phyloP scores from a whole-genome alignment of 441 rosid genomes.

The Dalechampia spathulata region DNA sequence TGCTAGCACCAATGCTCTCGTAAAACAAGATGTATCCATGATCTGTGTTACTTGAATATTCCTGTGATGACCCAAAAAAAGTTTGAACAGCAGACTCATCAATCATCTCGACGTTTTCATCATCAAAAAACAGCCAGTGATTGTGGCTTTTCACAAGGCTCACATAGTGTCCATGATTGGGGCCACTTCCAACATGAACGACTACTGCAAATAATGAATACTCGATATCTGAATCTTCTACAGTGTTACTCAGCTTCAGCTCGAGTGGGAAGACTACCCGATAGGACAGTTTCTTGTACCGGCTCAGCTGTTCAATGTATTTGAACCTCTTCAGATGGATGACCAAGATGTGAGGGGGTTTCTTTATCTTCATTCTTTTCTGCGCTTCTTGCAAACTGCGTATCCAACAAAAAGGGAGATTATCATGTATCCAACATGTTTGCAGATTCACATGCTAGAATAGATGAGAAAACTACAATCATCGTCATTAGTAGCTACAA shows the following conservation, averaged over 20 bases:
- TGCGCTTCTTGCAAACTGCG: conserved; percentile 96
- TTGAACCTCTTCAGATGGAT: conserved; percentile 85
- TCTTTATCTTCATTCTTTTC: conserved; percentile 95
- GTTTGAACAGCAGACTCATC: conserved; percentile 91
- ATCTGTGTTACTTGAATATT: conserved; percentile 77
- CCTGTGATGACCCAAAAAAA: conserved; percentile 89
- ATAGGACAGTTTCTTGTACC: conserved; percentile 84
- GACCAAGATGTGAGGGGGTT: conserved; percentile 79
- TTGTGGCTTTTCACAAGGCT: conserved; percentile 89
- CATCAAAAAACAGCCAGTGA: conserved; percentile 90
- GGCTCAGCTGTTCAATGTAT: conserved; percentile 83
- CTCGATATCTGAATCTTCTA: conserved; percentile 75
- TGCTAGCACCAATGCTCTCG: conserved; percentile 52
- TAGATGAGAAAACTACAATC: too few relatives aligned
- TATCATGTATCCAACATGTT: too few relatives aligned
- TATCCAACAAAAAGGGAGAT: neutral
- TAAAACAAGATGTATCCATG: conserved; percentile 93
- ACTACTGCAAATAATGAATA: conserved; percentile 94
- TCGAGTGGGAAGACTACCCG: conserved; percentile 83
- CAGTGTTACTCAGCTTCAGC: conserved; percentile 81
- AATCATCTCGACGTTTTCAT: conserved; percentile 86
- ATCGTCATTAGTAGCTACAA: too few relatives aligned
- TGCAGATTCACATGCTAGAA: too few relatives aligned
- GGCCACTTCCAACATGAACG: conserved; percentile 93
- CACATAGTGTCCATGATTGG: conserved; percentile 91